Evolutionary conservation across 768 basidiomycete species (phyloP).

Genomic region (Grammothele lineata): DNA sequence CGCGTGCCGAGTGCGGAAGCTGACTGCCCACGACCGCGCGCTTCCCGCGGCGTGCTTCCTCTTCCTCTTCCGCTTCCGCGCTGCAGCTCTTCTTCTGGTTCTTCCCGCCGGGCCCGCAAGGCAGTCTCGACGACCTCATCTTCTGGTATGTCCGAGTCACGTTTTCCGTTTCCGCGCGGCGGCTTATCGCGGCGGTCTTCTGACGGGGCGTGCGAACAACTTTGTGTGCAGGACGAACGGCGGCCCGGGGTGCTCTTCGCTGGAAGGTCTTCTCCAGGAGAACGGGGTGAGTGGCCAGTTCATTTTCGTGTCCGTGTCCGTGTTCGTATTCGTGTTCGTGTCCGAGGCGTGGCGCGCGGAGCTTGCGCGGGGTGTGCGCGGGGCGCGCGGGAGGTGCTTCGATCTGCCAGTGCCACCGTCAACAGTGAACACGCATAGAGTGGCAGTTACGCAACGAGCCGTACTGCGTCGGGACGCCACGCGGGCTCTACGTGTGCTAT

Average conservation of each 20-base stretch:
- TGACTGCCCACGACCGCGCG: conserved; percentile 1
- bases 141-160: conserved; percentile 50
- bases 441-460: too few relatives aligned
- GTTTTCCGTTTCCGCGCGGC: neutral
- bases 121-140: conserved; percentile 67
- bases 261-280: conserved; percentile 69
- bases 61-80: neutral
- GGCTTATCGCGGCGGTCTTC: neutral
- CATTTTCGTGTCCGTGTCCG: too few relatives aligned
- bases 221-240: conserved; percentile 61
- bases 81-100: conserved; percentile 78
- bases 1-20: neutral
- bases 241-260: conserved; percentile 75
- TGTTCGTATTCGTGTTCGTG: too few relatives aligned
- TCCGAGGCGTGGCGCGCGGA: too few relatives aligned
- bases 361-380: too few relatives aligned
- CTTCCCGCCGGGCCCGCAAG: conserved; percentile 73
- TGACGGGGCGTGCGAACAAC: neutral
- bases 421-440: too few relatives aligned
- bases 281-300: conserved; percentile 67
- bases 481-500: too few relatives aligned
- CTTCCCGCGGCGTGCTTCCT: neutral
- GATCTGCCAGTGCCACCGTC: too few relatives aligned
- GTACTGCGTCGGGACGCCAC: too few relatives aligned
- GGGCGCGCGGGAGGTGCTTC: too few relatives aligned